Conservation (phyloP, 2,329 filamentous ascomycete genomes). For the Penicillium sp. region DNA sequence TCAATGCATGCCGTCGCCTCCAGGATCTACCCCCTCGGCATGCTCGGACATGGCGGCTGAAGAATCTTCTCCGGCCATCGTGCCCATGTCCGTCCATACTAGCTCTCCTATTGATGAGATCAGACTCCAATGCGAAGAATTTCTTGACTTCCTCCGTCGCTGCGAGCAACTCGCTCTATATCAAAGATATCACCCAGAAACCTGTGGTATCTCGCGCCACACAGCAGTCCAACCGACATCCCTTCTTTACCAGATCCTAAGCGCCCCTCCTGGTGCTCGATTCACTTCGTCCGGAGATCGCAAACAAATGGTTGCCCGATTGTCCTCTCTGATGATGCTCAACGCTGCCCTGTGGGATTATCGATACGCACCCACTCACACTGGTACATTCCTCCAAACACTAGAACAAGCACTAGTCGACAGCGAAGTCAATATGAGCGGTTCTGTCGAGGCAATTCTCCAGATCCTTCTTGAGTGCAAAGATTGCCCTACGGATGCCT, state of each 20-base stretch:
- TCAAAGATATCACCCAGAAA: constrained; percentile 28
- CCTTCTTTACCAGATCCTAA: constrained; percentile 40
- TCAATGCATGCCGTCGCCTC: constrained; percentile 29
- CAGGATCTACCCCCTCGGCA: constrained; percentile 23
- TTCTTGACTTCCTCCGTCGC: constrained; percentile 44
- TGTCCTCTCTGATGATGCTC: constrained; percentile 42
- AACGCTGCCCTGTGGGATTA: constrained; percentile 49
- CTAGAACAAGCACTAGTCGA: constrained; percentile 37
- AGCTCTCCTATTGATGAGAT: constrained; percentile 37
- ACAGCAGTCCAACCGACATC: constrained; percentile 36
- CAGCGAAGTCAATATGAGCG: constrained; percentile 42
- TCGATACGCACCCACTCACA: constrained; percentile 34
- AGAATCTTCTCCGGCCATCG: constrained; percentile 3
- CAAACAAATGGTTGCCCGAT: constrained; percentile 45
- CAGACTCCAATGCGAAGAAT: constrained; percentile 41
- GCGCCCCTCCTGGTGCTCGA: constrained; percentile 37
- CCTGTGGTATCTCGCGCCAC: constrained; percentile 26
- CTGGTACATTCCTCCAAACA: constrained; percentile 39
- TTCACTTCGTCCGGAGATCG: constrained; percentile 42
- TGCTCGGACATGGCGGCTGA: constrained; percentile 16
- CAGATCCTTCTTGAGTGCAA: constrained; percentile 46
- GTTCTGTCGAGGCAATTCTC: constrained; percentile 45
- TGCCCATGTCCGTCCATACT: neutral
- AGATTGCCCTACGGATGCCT: constrained; percentile 26
- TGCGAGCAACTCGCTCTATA: constrained; percentile 43